These are phyloP conservation scores for Leptographium procerum DNA, from an alignment of 2,329 filamentous ascomycete species.

Conservation along the genomic window DNA sequence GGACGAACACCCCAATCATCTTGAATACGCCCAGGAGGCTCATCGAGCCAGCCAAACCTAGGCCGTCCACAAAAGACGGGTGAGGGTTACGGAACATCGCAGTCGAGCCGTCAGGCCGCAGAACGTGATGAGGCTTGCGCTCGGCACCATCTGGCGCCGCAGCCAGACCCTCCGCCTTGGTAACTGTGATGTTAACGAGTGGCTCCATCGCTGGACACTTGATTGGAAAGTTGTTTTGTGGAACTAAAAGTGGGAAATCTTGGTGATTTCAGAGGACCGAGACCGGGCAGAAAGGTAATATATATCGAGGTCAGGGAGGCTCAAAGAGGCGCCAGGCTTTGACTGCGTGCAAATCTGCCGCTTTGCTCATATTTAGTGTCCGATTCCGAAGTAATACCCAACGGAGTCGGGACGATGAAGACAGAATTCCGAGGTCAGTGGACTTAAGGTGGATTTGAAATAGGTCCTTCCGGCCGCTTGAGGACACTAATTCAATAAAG, in stretches of 20 bases:
- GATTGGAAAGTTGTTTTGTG: neutral
- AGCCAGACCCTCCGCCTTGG: conserved; percentile 2
- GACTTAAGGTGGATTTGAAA: neutral
- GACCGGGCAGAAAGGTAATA: neutral
- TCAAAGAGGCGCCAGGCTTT: neutral
- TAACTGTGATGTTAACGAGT: conserved; percentile 3
- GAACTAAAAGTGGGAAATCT: neutral
- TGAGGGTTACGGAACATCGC: conserved; percentile 40
- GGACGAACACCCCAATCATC: conserved; percentile 22
- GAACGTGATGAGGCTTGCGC: conserved; percentile 37
- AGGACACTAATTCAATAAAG: no score
- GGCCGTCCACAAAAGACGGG: conserved; percentile 27
- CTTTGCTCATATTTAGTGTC: no score
- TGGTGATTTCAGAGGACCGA: no score
- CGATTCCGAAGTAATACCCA: neutral
- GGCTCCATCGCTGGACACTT: conserved; percentile 4
- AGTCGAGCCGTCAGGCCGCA: conserved; percentile 25
- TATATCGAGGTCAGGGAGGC: no score
- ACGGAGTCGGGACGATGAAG: neutral
- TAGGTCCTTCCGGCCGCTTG: neutral
- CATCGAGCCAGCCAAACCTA: conserved; percentile 6
- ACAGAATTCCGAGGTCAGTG: no score
- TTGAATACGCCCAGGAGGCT: conserved; percentile 5
- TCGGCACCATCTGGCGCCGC: conserved; percentile 27
- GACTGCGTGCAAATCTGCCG: neutral